Base-by-base conservation (phyloP, 352 stramenopile species). In the Globisporangium irregulare region DNA sequence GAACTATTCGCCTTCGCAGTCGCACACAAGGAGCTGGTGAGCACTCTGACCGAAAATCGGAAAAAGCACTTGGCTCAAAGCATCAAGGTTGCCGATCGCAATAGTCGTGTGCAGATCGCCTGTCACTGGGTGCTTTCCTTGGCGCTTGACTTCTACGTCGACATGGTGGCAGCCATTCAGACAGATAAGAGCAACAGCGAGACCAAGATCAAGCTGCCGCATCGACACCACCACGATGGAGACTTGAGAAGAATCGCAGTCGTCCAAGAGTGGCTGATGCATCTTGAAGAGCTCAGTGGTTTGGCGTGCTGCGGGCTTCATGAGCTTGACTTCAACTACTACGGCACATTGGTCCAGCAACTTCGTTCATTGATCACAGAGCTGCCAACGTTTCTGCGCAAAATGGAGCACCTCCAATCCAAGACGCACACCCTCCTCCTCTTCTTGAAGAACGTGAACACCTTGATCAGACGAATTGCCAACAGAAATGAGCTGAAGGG, bases 401-500 rank as follows among this genome's bases (percentile, higher is more conserved):
- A 85, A 50, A 80, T 76, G 66, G 73, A 87, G 68, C 65, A 68
- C 4, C 25, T 74, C 0, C 69, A 82, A 34, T 77, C 75, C 4
- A 67, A 73, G 46, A 43, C 70, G 15, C 66, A 84, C 36, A 69
- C 73, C 1, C 46, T 82, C 0, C 34, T 73, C 20, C 68, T 84
- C 59, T 75, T 82, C 55, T 59, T 86, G 29, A 80, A 75, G n/a
- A 87, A 84, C 60, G 41, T 85, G 6, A 71, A 86, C 57, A 66
- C 63, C 6, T 34, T 86, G 14, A 57, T 87, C 1, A 80, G 75
- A 46, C 74, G 68, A 6, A 69, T 83, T 2, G 71, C 71, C 18
- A 87, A 75, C 62, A 79, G 74, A 41, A 80, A 86, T 34, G 79
- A 87, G 46, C 61, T 87, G 36, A 69, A 75, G 38, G 79, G 79